A percentile compares a stretch with the other conserved stretches of the same genome.
Evolutionary conservation across 345 rosid genomes (phyloP).

Genomic region (Luvunga scandens): DNA sequence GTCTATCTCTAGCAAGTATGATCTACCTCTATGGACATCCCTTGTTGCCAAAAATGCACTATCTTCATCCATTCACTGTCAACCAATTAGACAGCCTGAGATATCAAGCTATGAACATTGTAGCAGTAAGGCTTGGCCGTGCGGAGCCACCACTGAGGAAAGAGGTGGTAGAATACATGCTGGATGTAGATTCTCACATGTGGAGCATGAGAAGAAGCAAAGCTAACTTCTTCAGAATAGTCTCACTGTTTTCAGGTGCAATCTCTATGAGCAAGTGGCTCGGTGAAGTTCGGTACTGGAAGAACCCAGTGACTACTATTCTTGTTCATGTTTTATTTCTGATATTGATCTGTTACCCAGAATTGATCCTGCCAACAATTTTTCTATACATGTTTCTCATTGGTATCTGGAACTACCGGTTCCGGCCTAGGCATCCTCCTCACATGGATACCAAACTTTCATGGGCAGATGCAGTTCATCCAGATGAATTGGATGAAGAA

Average conservation of each 20-base stretch:
- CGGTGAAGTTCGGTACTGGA: constrained; percentile 69
- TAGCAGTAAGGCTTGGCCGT: constrained; percentile 60
- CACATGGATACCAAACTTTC: constrained; percentile 86
- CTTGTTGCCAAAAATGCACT: constrained; percentile 84
- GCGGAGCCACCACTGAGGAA: constrained; percentile 84
- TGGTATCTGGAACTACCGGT: constrained; percentile 72
- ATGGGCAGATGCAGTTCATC: constrained; percentile 77
- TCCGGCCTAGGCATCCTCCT: constrained; percentile 65
- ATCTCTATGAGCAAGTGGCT: constrained; percentile 74
- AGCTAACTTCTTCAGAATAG: constrained; percentile 86
- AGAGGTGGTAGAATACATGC: constrained; percentile 88
- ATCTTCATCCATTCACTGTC: constrained; percentile 78
- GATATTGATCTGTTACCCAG: constrained; percentile 79
- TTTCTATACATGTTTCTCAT: constrained; percentile 83
- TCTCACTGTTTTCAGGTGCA: constrained; percentile 61
- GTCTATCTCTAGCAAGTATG: constrained; percentile 69
- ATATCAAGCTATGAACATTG: constrained; percentile 81
- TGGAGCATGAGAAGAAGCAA: constrained; percentile 96
- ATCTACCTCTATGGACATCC: constrained; percentile 75
- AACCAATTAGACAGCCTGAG: constrained; percentile 74
- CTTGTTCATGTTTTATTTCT: constrained; percentile 66
- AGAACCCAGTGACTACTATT: constrained; percentile 66
- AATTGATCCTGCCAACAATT: constrained; percentile 70
- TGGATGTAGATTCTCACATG: constrained; percentile 92
- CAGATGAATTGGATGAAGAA: constrained; percentile 82